Evolutionary conservation across 352 stramenopile genomes (phyloP).

Genomic region (Globisporangium iwayamae): DNA sequence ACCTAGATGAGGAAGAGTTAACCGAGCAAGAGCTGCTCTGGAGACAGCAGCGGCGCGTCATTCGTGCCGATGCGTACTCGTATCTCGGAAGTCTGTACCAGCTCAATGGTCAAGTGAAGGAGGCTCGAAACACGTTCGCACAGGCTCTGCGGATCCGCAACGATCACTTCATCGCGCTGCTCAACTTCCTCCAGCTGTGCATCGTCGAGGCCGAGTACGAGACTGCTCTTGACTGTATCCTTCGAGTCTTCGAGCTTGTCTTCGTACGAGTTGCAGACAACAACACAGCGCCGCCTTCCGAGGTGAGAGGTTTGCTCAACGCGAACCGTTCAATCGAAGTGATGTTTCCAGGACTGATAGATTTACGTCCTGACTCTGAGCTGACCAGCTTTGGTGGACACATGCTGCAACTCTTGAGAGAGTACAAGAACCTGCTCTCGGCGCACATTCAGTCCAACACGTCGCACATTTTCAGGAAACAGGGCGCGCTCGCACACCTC

Average conservation of each 20-base stretch:
- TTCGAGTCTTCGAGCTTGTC: conserved; percentile 31
- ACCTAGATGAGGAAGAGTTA: conserved; percentile 22
- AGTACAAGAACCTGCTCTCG: conserved; percentile 37
- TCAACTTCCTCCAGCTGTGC: conserved; percentile 47
- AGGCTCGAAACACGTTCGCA: conserved; percentile 27
- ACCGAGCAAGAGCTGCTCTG: conserved; percentile 18
- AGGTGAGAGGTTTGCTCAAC: conserved; percentile 22
- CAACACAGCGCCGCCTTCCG: no score
- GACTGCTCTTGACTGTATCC: conserved; percentile 26
- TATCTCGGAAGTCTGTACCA: conserved; percentile 34
- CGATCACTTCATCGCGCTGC: conserved; percentile 36
- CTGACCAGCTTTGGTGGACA: conserved; percentile 16
- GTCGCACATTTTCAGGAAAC: conserved; percentile 42
- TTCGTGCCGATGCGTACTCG: conserved; percentile 39
- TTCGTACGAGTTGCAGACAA: background rate
- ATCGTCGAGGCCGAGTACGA: conserved; percentile 37
- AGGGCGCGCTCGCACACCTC: conserved; percentile 33
- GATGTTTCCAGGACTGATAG: conserved; percentile 23
- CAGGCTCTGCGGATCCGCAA: conserved; percentile 29
- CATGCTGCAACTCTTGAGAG: conserved; percentile 29
- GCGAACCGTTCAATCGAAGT: conserved; percentile 20
- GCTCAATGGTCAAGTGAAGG: conserved; percentile 26
- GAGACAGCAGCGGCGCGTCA: conserved; percentile 27
- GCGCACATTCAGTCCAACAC: conserved; percentile 39
- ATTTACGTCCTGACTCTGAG: conserved; percentile 8